Base-by-base conservation (phyloP, 441 rosid species). In the Dalechampia spathulata region DNA sequence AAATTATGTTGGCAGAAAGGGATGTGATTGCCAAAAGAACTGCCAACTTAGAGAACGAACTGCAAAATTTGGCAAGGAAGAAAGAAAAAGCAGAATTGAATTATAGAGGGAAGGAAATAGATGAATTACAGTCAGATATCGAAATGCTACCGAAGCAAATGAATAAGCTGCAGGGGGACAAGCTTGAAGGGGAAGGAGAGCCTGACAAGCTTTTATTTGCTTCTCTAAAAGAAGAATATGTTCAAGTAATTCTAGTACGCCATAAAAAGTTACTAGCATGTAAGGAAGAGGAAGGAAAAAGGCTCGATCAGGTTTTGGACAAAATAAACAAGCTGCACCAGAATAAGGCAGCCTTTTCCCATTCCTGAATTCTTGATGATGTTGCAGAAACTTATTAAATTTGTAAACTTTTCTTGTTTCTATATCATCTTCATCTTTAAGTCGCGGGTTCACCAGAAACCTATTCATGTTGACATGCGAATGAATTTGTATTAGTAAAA, bases 261-360 rank as follows among this genome's bases (percentile, higher is more conserved):
- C 63, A 65, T 59, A 58, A 52, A 51, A 57, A 51, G 59, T 26
- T 65, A 56, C 59, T 65, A 11, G 59, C 44, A 7, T 43, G 50
- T 37, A 65, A 64, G 59, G 69, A 65, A 45, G 63, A 65, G 47
- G 63, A 65, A 58, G 62, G 46, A 20, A 27, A 12, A 58, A 58
- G 63, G 58, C 46, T 65, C 0, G 39, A 42, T 25, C 54, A 26
- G 30, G 59, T 58, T 26, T 7, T 65, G 41, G 59, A 65, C 59
- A 65, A 58, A 37, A 65, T 65, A 37, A 52, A 38, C 48, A 36
- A 58, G 20, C 19, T 65, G 14, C 36, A 37, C 53, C 37, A 16
- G 46, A 34, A 22, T 30, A 30, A 30, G 34, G n/a, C 49, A 38
- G 38, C 20, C 23, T 63, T 63, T 28, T 32, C 55, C 4, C 19